Percentiles rank a stretch among this genome's conserved stretches.
Conservation (phyloP, 257 asterid genomes). For the Petunia secreta region DNA sequence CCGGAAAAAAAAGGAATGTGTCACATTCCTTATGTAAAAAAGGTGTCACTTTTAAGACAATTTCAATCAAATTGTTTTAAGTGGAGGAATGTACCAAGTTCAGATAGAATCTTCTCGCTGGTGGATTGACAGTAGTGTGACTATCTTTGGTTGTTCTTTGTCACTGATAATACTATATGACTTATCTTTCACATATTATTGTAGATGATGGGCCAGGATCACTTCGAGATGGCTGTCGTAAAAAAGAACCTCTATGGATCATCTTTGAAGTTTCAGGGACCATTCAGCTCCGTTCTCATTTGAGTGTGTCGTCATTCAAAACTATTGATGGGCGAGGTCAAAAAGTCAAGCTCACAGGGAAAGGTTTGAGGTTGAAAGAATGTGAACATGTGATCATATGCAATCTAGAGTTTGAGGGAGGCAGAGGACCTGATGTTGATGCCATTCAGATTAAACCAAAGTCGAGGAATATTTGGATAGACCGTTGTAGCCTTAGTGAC, state of each 20-base stretch:
- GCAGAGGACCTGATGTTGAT: slow-evolving; percentile 77
- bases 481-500: slow-evolving; percentile 83
- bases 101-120: neutral
- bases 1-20: too few relatives aligned
- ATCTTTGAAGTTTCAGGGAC: slow-evolving; percentile 81
- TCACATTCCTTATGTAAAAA: too few relatives aligned
- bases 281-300: slow-evolving; percentile 65
- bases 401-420: slow-evolving; percentile 69
- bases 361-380: slow-evolving; percentile 83
- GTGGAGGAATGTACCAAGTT: neutral
- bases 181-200: slow-evolving; percentile 13
- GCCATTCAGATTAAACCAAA: slow-evolving; percentile 87
- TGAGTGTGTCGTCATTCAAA: slow-evolving; percentile 70
- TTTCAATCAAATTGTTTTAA: neutral
- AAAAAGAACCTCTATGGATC: slow-evolving; percentile 81
- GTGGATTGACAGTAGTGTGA: neutral
- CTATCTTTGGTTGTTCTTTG: neutral
- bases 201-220: slow-evolving; percentile 98
- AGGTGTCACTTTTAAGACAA: neutral
- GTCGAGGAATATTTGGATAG: slow-evolving; percentile 83
- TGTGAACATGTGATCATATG: slow-evolving; percentile 86
- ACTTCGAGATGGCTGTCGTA: slow-evolving; percentile 79
- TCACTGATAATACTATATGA: neutral
- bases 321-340: slow-evolving; percentile 97
- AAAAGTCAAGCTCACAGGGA: slow-evolving; percentile 62